These are phyloP conservation scores for Saitoella complicata DNA, from an alignment of 805 yeast genomes.

Conservation along the genomic window DNA sequence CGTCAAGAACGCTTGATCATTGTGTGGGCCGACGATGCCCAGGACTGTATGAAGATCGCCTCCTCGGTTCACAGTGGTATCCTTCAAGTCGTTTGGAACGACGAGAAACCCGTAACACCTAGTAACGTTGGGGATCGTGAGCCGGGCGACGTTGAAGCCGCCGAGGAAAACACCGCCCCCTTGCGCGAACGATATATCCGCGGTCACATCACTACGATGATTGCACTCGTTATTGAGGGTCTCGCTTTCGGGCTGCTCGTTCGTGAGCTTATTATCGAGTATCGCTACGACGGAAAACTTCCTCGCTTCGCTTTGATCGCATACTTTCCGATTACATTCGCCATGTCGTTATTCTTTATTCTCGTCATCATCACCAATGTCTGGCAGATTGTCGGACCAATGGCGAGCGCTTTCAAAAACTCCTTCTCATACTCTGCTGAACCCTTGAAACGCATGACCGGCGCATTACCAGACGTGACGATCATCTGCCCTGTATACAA, in stretches of 20 bases:
- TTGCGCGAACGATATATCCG: too few relatives aligned
- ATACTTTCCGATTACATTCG: conserved; percentile 4
- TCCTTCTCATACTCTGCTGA: conserved; percentile 6
- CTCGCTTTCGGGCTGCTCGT: not conserved
- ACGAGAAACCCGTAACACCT: not conserved
- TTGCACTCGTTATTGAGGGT: too few relatives aligned
- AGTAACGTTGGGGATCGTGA: too few relatives aligned
- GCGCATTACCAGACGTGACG: conserved; percentile 8
- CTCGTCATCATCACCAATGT: conserved; percentile 6
- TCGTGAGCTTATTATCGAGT: not conserved
- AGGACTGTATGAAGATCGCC: conserved; percentile 3
- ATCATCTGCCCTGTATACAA: conserved; percentile 11
- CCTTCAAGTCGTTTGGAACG: conserved; percentile 10
- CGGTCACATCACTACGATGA: too few relatives aligned
- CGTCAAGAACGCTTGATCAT: conserved; percentile 5
- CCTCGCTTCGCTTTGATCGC: conserved; percentile 2
- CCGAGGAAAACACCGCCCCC: too few relatives aligned
- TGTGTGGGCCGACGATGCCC: conserved; percentile 9
- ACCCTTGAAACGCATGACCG: conserved; percentile 4
- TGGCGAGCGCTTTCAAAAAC: conserved; percentile 5
- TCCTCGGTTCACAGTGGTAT: conserved; percentile 6
- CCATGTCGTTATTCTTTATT: conserved; percentile 8
- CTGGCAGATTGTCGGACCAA: conserved; percentile 7
- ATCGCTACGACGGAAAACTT: not conserved
- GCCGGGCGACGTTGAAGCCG: too few relatives aligned